phyloP scores from a whole-genome alignment of 148 eudicot genomes.

The Rhododendron simsii region DNA sequence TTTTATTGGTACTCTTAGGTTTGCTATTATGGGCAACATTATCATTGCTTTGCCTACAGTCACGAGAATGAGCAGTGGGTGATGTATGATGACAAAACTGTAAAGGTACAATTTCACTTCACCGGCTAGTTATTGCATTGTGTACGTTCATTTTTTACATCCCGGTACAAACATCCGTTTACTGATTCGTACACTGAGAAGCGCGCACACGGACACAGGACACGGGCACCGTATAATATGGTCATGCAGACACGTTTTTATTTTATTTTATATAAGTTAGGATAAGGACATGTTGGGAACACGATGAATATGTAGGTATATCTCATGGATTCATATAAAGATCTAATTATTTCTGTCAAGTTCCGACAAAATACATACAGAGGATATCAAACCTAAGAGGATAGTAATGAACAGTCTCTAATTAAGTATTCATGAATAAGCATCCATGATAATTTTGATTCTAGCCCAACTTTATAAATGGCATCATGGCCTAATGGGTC shows the following conservation, averaged over 20 bases:
- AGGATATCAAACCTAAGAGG: not conserved
- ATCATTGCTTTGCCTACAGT: constrained; percentile 91
- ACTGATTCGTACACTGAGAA: not conserved
- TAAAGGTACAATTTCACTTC: constrained; percentile 54
- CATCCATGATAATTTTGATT: not conserved
- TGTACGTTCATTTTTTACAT: not conserved
- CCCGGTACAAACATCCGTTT: not conserved
- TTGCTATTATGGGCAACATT: constrained; percentile 97
- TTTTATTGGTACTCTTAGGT: constrained; percentile 38
- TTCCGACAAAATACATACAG: too few relatives aligned
- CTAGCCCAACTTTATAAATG: not conserved
- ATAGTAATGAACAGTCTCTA: not conserved
- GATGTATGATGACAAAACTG: constrained; percentile 95
- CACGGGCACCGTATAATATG: not conserved
- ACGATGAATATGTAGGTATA: not conserved
- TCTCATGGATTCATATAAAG: not conserved
- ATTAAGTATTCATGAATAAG: not conserved
- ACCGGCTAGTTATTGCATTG: not conserved
- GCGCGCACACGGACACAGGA: not conserved
- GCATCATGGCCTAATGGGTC: not conserved
- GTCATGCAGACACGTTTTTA: not conserved
- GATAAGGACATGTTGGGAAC: not conserved
- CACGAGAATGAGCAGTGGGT: constrained; percentile 70
- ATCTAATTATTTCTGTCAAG: not conserved
- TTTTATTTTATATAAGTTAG: not conserved